Evolutionary conservation across 345 rosid species (phyloP).

Genomic region (Aquilaria sinensis): DNA sequence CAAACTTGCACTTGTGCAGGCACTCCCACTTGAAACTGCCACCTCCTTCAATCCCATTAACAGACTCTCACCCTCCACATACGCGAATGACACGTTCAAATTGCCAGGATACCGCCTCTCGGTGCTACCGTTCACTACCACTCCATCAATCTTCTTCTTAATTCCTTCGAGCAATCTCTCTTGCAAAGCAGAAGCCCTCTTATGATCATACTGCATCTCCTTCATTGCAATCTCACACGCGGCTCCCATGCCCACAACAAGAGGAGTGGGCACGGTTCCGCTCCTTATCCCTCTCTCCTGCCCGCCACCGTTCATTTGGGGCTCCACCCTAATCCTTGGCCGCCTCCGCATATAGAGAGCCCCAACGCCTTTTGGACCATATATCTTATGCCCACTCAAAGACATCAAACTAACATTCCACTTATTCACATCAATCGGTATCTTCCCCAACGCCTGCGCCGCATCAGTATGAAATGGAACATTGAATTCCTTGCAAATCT

Average conservation of each 20-base stretch:
- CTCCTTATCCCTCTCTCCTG: slow-evolving; percentile 98
- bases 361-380: slow-evolving; percentile 94
- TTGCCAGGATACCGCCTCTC: slow-evolving; percentile 82
- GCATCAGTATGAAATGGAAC: slow-evolving; percentile 92
- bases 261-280: slow-evolving; percentile 83
- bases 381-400: slow-evolving; percentile 85
- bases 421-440: slow-evolving; percentile 74
- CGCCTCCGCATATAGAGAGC: slow-evolving; percentile 83
- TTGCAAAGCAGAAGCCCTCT: slow-evolving; percentile 51
- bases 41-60: slow-evolving; percentile 98
- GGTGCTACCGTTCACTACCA: slow-evolving; percentile 80
- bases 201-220: slow-evolving; percentile 89
- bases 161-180: slow-evolving; percentile 73
- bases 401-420: slow-evolving; percentile 97
- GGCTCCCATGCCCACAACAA: slow-evolving; percentile 82
- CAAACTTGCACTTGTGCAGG: slow-evolving; percentile 96
- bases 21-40: slow-evolving; percentile 98
- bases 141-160: slow-evolving; percentile 66
- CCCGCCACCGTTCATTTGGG: slow-evolving; percentile 95
- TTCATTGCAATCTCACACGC: slow-evolving; percentile 84
- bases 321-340: slow-evolving; percentile 81
- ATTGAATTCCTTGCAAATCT: slow-evolving; percentile 68
- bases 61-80: slow-evolving; percentile 96
- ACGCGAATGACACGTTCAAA: slow-evolving; percentile 85
- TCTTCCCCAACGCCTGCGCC: slow-evolving; percentile 94